These are phyloP conservation scores for Wickerhamomyces rabaulensis DNA, from an alignment of 805 yeast species.

Conservation along the genomic window DNA sequence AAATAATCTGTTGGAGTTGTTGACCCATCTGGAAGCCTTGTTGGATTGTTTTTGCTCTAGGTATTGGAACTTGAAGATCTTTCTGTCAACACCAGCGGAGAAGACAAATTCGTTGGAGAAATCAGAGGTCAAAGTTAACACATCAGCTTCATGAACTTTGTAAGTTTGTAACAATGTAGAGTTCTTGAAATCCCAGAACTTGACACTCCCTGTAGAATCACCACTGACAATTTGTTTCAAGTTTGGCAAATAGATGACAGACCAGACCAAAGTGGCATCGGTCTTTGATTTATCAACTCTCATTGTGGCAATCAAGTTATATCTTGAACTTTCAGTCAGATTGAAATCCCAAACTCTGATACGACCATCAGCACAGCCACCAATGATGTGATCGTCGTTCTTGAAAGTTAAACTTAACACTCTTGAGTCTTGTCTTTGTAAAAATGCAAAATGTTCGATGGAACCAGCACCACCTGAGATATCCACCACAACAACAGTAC, in stretches of 20 bases:
- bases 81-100: conserved; percentile 91
- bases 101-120: conserved; percentile 58
- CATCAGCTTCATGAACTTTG: conserved; percentile 87
- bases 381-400: conserved; percentile 58
- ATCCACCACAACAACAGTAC: conserved; percentile 77
- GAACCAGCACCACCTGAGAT: conserved; percentile 84
- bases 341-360: conserved; percentile 72
- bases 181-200: conserved; percentile 84
- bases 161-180: conserved; percentile 78
- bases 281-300: conserved; percentile 84
- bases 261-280: conserved; percentile 91
- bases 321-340: conserved; percentile 36
- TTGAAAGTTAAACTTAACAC: conserved; percentile 78
- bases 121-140: conserved; percentile 64
- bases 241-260: conserved; percentile 57
- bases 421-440: conserved; percentile 81
- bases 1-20: conserved; percentile 65
- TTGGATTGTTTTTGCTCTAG: conserved; percentile 28
- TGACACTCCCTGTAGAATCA: conserved; percentile 91
- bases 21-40: conserved; percentile 59
- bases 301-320: conserved; percentile 77
- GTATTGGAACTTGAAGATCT: conserved; percentile 61
- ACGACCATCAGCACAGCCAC: conserved; percentile 95
- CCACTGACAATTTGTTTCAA: conserved; percentile 84
- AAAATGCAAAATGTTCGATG: conserved; percentile 66